phyloP scores from a whole-genome alignment of 805 yeast species.

The Spathaspora passalidarum region DNA sequence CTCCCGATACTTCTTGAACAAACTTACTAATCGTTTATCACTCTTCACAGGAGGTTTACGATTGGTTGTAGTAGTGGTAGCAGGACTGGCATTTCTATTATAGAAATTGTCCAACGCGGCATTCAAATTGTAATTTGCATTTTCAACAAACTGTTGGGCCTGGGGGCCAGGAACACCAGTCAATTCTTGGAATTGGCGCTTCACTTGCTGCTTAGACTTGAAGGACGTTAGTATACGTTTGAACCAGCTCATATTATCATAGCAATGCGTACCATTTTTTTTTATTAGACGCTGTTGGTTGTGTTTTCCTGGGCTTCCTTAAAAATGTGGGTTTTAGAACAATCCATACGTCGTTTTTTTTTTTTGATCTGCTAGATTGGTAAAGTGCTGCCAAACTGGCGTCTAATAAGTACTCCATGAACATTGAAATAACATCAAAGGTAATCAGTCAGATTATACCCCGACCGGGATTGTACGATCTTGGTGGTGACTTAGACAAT shows the following conservation, averaged over 20 bases:
- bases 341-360: background rate
- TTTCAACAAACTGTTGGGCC: conserved; percentile 36
- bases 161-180: conserved; percentile 34
- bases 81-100: conserved; percentile 5
- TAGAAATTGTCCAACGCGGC: conserved; percentile 31
- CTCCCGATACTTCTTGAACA: conserved; percentile 35
- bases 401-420: background rate
- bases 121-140: conserved; percentile 25
- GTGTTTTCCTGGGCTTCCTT: background rate
- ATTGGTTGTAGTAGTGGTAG: background rate
- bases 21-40: conserved; percentile 18
- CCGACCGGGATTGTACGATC: conserved; percentile 12
- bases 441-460: conserved; percentile 14
- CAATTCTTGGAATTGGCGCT: conserved; percentile 35
- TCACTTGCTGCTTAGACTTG: conserved; percentile 9
- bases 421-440: conserved; percentile 9
- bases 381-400: background rate
- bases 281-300: background rate
- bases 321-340: background rate
- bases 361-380: background rate
- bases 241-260: background rate
- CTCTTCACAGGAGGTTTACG: background rate
- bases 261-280: background rate
- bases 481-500: conserved; percentile 27
- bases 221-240: conserved; percentile 1